phyloP scores from a whole-genome alignment of 345 rosid species.

The Excoecaria cochinchinensis region DNA sequence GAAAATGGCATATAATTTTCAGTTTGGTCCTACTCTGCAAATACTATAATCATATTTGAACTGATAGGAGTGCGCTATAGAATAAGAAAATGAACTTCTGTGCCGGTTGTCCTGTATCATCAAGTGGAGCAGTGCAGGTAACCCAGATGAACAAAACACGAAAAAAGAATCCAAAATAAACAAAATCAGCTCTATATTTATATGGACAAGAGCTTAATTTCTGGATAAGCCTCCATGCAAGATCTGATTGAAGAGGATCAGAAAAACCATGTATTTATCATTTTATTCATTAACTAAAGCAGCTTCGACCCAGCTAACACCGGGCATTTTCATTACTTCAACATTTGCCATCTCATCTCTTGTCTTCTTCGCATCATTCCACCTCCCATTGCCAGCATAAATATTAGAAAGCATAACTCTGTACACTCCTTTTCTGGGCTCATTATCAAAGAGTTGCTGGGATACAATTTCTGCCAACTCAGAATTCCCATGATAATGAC shows the following conservation, averaged over 20 bases:
- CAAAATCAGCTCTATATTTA: neutral
- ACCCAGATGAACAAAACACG: neutral
- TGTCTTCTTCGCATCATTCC: constrained; percentile 61
- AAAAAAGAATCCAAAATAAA: neutral
- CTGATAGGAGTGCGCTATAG: neutral
- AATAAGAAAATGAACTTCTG: neutral
- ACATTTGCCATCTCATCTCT: constrained; percentile 42
- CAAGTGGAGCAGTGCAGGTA: neutral
- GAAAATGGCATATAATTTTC: neutral
- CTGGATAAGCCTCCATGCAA: neutral
- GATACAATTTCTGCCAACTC: constrained; percentile 66
- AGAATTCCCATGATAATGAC: constrained; percentile 52
- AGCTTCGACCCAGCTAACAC: constrained; percentile 55
- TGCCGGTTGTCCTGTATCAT: neutral
- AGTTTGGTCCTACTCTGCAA: neutral
- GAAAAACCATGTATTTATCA: neutral
- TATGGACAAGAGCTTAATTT: neutral
- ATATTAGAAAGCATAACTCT: constrained; percentile 72
- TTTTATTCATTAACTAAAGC: constrained; percentile 10
- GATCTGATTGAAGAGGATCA: neutral
- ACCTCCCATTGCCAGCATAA: constrained; percentile 72
- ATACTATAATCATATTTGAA: neutral
- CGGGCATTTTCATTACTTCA: constrained; percentile 50
- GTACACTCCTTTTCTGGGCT: constrained; percentile 57
- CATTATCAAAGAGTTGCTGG: constrained; percentile 45